phyloP scores from a whole-genome alignment of 2,329 filamentous ascomycete genomes.

The Epichloe sibirici region DNA sequence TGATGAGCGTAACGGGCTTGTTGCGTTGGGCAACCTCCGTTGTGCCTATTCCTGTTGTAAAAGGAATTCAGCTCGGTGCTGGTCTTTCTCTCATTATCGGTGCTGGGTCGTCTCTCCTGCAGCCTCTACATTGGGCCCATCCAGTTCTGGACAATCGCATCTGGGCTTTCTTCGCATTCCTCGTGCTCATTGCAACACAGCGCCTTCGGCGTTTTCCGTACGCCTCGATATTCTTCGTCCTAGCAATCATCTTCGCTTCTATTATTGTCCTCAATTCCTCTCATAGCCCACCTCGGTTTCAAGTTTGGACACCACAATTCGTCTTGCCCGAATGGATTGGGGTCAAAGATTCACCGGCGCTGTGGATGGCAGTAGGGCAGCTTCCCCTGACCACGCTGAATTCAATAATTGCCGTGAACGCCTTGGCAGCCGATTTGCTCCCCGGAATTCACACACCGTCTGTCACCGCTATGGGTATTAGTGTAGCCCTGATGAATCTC shows the following conservation, averaged over 20 bases:
- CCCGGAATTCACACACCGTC: conserved; percentile 55
- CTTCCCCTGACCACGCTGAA: conserved; percentile 91
- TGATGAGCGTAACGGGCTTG: conserved; percentile 72
- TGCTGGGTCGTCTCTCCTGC: conserved; percentile 57
- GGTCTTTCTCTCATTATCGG: conserved; percentile 73
- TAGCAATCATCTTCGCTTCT: conserved; percentile 55
- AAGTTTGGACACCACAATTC: conserved; percentile 47
- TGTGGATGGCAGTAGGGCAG: conserved; percentile 64
- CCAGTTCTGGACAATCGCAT: conserved; percentile 66
- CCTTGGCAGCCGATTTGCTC: conserved; percentile 66
- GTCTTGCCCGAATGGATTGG: conserved; percentile 23
- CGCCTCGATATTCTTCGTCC: conserved; percentile 57
- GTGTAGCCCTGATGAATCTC: conserved; percentile 75
- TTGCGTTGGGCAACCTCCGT: conserved; percentile 59
- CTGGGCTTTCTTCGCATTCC: conserved; percentile 64
- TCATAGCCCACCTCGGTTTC: conserved; percentile 35
- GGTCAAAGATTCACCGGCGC: conserved; percentile 17
- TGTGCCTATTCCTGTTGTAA: conserved; percentile 78
- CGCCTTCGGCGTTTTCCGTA: conserved; percentile 60
- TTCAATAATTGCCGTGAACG: conserved; percentile 77
- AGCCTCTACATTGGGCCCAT: conserved; percentile 53
- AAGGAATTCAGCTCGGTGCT: conserved; percentile 89
- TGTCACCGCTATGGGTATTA: conserved; percentile 67
- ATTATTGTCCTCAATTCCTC: conserved; percentile 21
- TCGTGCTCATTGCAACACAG: conserved; percentile 57